Evolutionary conservation across 176 grass and related monocot genomes (phyloP).

Genomic region (Eragrostis curvula): DNA sequence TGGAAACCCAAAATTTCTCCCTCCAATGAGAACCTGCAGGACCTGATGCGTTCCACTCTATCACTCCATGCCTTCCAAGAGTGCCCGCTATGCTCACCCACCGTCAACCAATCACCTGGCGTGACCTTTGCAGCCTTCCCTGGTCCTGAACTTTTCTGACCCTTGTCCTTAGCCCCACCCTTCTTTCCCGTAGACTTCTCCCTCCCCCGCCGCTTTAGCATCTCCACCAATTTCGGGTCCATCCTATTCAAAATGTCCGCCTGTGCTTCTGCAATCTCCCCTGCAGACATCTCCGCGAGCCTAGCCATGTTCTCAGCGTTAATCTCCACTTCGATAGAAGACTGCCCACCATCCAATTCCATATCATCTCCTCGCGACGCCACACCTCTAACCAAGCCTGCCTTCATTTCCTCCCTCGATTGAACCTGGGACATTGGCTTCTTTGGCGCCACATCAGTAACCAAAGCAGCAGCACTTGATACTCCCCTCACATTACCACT

Average conservation of each 20-base stretch:
- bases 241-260: slow-evolving; percentile 83
- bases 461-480: slow-evolving; percentile 14
- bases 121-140: slow-evolving; percentile 33
- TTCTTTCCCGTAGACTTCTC: slow-evolving; percentile 48
- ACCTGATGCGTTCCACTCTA: slow-evolving; percentile 81
- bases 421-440: not conserved
- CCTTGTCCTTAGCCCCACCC: slow-evolving; percentile 28
- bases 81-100: slow-evolving; percentile 45
- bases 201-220: slow-evolving; percentile 63
- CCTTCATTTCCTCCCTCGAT: not conserved
- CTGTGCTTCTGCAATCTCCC: slow-evolving; percentile 83
- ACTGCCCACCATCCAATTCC: slow-evolving; percentile 31
- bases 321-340: slow-evolving; percentile 66
- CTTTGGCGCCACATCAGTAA: slow-evolving; percentile 16
- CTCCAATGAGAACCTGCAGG: slow-evolving; percentile 79
- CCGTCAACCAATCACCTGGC: slow-evolving; percentile 46
- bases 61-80: slow-evolving; percentile 86
- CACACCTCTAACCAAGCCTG: not conserved
- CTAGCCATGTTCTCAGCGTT: slow-evolving; percentile 66
- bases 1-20: slow-evolving; percentile 71
- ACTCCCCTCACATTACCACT: slow-evolving; percentile 3
- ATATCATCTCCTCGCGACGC: slow-evolving; percentile 26
- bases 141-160: slow-evolving; percentile 1
- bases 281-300: slow-evolving; percentile 79
- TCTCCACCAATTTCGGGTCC: slow-evolving; percentile 70